Base-by-base conservation (phyloP, 768 basidiomycete genomes). In the Boletellus ananiceps region DNA sequence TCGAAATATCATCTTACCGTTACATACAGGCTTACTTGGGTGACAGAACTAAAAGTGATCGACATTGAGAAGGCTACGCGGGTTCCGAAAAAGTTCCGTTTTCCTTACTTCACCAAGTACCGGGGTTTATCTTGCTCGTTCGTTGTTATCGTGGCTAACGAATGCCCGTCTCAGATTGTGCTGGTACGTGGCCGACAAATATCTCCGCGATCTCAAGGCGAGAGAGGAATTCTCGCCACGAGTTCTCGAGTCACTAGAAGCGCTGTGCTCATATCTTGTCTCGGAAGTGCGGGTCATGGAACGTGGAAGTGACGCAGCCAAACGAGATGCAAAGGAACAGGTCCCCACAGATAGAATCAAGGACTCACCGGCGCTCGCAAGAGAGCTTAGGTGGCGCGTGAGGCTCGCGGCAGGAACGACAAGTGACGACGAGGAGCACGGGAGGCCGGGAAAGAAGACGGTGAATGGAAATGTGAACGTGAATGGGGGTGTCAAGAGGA, bases 51-150 rank as follows among this genome's bases (percentile, higher is more conserved):
- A 16, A 81, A 82, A 51, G 80, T 99, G 19, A 77, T 93, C 41
- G 83, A 93, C 43, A 96, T 99, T 58, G 95, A 99, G 67, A 88
- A 91, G 55, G 77, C 80, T 2, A 97, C 94, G 1, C 86, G 88
- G 48, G 95, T 97, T 1, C 93, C 95, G 0, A 93, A 88, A 67
- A 89, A 89, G 66, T 93, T 93, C 66, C 77, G 88, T 38, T 94
- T 90, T 60, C 92, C 92, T 1, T 74, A 84, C 64, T 90, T 93
- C 58, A 72, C 83, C 48, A 84, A 78, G 88, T 88, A 60, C 63
- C 63, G 47, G 3, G 3, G 16, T 64, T 66, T 63, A 51, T 29
- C 46, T 51, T 46, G 57, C 63, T 47, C 40, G 29, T 7, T 29
- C 49, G 32, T 57, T 27, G 35, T 38, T 27, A 11, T 15, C 18